Percentiles rank a stretch among this genome's conserved stretches.
phyloP scores from a whole-genome alignment of 1,284 basidiomycete species.

The Naganishia sp. region DNA sequence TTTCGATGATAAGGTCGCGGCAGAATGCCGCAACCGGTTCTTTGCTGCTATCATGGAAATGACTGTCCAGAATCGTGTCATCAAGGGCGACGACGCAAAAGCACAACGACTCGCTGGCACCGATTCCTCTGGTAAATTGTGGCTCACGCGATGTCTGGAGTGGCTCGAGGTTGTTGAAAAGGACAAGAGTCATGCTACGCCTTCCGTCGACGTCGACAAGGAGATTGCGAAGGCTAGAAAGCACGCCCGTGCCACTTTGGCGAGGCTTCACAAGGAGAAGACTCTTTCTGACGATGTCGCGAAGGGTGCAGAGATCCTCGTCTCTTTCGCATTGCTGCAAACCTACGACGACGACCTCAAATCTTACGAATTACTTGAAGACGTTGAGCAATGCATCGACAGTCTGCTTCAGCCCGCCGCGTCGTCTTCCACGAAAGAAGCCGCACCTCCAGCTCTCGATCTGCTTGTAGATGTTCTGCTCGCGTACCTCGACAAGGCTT shows the following conservation, averaged over 20 bases:
- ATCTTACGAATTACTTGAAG: slow-evolving; percentile 65
- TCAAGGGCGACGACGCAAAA: slow-evolving; percentile 58
- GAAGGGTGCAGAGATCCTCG: slow-evolving; percentile 67
- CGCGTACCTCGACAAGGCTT: slow-evolving; percentile 81
- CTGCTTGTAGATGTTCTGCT: slow-evolving; percentile 84
- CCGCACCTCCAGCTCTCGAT: slow-evolving; percentile 67
- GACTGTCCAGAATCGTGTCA: slow-evolving; percentile 60
- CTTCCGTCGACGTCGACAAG: slow-evolving; percentile 62
- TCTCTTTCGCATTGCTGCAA: slow-evolving; percentile 68
- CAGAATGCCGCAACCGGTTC: slow-evolving; percentile 68
- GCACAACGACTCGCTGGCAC: slow-evolving; percentile 62
- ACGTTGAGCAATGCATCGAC: slow-evolving; percentile 41
- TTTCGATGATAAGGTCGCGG: slow-evolving; percentile 70
- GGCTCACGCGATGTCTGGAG: slow-evolving; percentile 70
- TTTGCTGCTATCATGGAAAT: slow-evolving; percentile 76
- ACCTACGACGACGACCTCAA: slow-evolving; percentile 67
- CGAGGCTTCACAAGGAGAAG: slow-evolving; percentile 56
- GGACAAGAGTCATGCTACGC: slow-evolving; percentile 70
- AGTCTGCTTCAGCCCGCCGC: slow-evolving; percentile 50
- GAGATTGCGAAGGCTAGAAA: slow-evolving; percentile 60
- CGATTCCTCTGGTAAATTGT: slow-evolving; percentile 72
- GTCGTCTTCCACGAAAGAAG: slow-evolving; percentile 53
- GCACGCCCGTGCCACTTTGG: slow-evolving; percentile 59
- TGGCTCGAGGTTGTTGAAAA: slow-evolving; percentile 63
- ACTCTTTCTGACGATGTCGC: slow-evolving; percentile 57